A percentile compares a stretch with the other conserved stretches of the same genome.
Evolutionary conservation across 1,284 basidiomycete species (phyloP).

Genomic region (Tilletia caries): DNA sequence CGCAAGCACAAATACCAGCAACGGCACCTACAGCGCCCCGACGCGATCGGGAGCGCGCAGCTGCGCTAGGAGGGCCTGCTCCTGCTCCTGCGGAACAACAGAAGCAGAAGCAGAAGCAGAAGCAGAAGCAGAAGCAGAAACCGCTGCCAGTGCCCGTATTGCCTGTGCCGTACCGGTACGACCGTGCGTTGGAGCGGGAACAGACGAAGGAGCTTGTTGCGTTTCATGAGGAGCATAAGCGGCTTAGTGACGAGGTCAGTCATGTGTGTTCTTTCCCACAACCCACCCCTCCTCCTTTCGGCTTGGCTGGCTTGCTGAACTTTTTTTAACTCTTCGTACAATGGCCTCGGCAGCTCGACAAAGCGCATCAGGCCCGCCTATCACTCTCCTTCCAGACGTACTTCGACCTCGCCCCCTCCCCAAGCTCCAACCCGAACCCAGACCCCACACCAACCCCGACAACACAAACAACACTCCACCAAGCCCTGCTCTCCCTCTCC

Average conservation of each 20-base stretch:
- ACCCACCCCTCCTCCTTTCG: no score
- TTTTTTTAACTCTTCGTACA: no score
- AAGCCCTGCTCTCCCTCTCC: neutral
- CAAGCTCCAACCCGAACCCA: neutral
- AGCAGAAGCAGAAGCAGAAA: no score
- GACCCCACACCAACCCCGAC: neutral
- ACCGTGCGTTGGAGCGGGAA: neutral
- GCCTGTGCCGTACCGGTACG: neutral
- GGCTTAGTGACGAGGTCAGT: neutral
- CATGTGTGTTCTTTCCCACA: no score
- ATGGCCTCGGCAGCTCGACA: constrained; percentile 12
- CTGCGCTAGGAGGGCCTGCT: no score
- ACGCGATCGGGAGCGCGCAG: no score
- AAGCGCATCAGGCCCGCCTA: neutral
- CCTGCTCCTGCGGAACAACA: no score
- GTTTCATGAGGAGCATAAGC: constrained; percentile 6
- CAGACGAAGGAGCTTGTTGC: neutral
- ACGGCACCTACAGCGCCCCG: no score
- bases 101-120: no score
- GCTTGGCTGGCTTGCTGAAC: no score
- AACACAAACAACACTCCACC: neutral
- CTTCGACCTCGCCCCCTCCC: neutral
- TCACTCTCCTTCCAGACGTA: neutral
- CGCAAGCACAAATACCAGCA: no score
- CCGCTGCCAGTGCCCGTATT: neutral